A percentile compares a stretch with the other conserved stretches of the same genome.
Evolutionary conservation across 2,329 filamentous ascomycete species (phyloP).

Genomic region (Sporothrix mexicana): DNA sequence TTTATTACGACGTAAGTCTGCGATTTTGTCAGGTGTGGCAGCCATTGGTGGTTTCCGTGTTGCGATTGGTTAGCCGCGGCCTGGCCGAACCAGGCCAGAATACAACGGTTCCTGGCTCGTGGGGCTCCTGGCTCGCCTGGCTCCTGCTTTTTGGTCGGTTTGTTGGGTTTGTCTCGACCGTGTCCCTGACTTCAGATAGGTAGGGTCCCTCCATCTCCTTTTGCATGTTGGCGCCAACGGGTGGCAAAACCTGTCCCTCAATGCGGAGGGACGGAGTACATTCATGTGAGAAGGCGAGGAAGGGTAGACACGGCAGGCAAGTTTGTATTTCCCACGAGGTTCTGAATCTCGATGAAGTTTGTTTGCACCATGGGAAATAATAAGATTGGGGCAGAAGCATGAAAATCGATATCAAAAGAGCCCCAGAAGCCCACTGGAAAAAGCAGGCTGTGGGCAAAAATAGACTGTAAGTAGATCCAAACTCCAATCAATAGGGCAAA

Average conservation of each 20-base stretch:
- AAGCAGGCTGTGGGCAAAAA: neutral
- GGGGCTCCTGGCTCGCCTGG: neutral
- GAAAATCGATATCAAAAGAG: slow-evolving; percentile 9
- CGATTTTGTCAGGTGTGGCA: neutral
- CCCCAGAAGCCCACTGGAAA: neutral
- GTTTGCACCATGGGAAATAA: neutral
- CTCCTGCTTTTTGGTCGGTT: no score
- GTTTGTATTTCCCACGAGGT: neutral
- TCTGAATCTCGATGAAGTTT: neutral
- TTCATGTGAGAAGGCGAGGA: neutral
- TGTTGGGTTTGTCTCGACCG: neutral
- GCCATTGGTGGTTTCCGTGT: neutral
- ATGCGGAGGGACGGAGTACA: neutral
- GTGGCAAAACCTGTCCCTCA: neutral
- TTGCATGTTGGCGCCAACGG: slow-evolving; percentile 2
- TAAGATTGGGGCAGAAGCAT: neutral
- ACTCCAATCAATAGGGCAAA: neutral
- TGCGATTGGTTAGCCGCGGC: neutral
- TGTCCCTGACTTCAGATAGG: neutral
- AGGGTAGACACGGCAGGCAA: neutral
- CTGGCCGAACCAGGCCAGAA: neutral
- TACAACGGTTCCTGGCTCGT: neutral
- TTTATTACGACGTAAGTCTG: no score
- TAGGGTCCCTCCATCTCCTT: neutral
- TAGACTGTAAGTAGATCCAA: neutral